phyloP scores from a whole-genome alignment of 83 land plant genomes.

The Isoetes engelmannii region DNA sequence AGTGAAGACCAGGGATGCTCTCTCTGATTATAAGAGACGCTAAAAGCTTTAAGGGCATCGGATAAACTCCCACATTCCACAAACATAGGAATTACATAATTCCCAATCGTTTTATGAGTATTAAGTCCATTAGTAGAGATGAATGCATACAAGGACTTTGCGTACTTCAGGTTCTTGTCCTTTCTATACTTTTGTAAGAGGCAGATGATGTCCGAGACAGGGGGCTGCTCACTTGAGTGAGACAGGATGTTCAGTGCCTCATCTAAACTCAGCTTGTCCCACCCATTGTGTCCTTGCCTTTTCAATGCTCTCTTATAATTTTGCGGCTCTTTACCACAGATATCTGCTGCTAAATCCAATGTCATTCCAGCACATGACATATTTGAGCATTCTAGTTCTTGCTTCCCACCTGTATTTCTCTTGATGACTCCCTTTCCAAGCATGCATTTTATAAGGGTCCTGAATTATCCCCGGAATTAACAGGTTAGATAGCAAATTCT shows the following conservation, averaged over 20 bases:
- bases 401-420: no score
- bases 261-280: no score
- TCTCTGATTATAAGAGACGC: not conserved
- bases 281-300: no score
- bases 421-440: no score
- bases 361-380: no score
- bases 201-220: not conserved
- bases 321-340: no score
- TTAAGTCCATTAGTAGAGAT: not conserved
- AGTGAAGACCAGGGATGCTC: not conserved
- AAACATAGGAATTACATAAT: conserved; percentile 10
- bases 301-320: no score
- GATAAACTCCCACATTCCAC: not conserved
- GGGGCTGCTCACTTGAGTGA: not conserved
- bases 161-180: not conserved
- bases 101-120: not conserved
- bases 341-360: no score
- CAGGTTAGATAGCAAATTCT: no score
- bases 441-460: no score
- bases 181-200: not conserved
- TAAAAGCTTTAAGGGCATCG: not conserved
- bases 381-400: no score
- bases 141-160: not conserved
- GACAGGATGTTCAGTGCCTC: not conserved
- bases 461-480: no score